Evolutionary conservation across 2,329 filamentous ascomycete genomes (phyloP).

Genomic region (Monascus ruber): DNA sequence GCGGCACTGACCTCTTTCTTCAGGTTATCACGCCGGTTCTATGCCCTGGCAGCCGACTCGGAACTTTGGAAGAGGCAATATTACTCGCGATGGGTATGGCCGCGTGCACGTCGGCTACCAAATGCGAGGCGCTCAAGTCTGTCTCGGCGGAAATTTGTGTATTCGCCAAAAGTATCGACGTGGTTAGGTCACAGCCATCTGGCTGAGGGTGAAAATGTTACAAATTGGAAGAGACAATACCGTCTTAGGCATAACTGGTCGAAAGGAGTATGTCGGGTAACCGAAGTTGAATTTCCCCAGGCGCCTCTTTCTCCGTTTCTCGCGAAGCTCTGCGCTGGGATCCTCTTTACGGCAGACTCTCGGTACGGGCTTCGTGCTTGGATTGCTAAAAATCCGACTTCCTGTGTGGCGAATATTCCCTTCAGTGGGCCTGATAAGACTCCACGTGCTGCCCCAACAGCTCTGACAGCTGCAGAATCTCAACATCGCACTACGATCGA

Average conservation of each 20-base stretch:
- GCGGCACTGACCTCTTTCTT: conserved; percentile 1
- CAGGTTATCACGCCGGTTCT: conserved; percentile 57
- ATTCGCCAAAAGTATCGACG: conserved; percentile 45
- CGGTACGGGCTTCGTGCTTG: conserved; percentile 64
- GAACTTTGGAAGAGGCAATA: conserved; percentile 88
- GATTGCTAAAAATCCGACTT: conserved; percentile 53
- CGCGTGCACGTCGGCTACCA: conserved; percentile 64
- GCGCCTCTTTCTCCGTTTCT: conserved; percentile 50
- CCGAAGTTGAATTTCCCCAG: conserved; percentile 57
- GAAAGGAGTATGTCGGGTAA: conserved; percentile 65
- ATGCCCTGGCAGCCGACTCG: conserved; percentile 62
- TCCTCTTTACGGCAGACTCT: conserved; percentile 66
- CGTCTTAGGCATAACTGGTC: conserved; percentile 87
- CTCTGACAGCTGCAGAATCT: conserved; percentile 33
- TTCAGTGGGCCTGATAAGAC: conserved; percentile 14
- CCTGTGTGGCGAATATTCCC: conserved; percentile 43
- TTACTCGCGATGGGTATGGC: conserved; percentile 75
- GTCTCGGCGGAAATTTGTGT: conserved; percentile 31
- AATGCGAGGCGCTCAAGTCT: conserved; percentile 43
- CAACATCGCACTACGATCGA: conserved; percentile 39
- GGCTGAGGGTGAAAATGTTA: conserved; percentile 39
- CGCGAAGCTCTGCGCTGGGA: conserved; percentile 64
- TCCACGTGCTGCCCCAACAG: conserved; percentile 56
- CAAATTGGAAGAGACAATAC: conserved; percentile 82
- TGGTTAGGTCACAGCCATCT: conserved; percentile 52